Base-by-base conservation (phyloP, 768 basidiomycete genomes). In the Tylopilus subfusipes region DNA sequence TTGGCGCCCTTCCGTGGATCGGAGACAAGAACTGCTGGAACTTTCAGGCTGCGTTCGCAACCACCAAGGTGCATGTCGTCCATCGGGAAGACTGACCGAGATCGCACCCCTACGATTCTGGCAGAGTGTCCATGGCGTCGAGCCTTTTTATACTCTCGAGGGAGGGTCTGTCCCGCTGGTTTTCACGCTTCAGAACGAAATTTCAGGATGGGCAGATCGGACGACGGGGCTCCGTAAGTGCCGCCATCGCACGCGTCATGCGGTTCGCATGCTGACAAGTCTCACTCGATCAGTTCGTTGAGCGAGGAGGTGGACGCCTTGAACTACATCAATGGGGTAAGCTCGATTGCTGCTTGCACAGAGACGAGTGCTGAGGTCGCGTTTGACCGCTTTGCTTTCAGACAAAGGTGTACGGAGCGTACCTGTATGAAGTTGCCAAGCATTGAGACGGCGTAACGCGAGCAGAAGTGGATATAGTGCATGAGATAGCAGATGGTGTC, bases 161-260 rank as follows among this genome's bases (percentile, higher is more conserved):
- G 92, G 90, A 22, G 93, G 93, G 1, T 88, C 88, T 3, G 91
- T 94, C 58, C 92, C 92, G 2, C 86, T 94, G 25, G 92, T 90
- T 10, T 76, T 93, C 33, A 90, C 89, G 2, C 93, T 98, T 64
- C 88, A 93, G 29, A 86, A 94, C 61, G 80, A 80, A 27, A 75
- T 96, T 33, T 11, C 16, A 18, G 42, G 50, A 93, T 95, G 85
- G 93, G 93, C 6, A 77, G 92, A 52, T 90, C 90, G 1, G 92
- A 97, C 67, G 93, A 97, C 62, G 94, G 93, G 61, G 89, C 91
- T 40, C 90, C 91, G 85, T 90, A 67, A 62, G 88, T n/a, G 9
- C 2, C 19, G 9, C 9, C 27, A 12, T 2, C 13, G 2, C 25
- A 1, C 25, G 11, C 1, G n/a, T 34, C 18, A 18, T 51, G 27